A percentile compares a stretch with the other conserved stretches of the same genome.
These are phyloP conservation scores for Trichoderma sp. DNA, from an alignment of 2,329 filamentous ascomycete species.

Conservation along the genomic window DNA sequence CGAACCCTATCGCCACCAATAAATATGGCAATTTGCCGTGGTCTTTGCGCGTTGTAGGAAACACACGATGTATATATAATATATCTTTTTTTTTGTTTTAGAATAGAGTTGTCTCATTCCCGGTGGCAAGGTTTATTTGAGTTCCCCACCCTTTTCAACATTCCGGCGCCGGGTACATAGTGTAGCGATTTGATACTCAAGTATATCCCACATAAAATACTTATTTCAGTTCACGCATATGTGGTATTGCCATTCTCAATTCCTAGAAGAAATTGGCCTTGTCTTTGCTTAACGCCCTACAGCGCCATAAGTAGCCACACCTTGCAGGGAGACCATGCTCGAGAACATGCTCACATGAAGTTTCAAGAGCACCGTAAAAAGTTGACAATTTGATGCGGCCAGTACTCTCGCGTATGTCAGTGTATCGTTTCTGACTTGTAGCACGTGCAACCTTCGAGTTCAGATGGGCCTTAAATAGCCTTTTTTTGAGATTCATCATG, in stretches of 20 bases:
- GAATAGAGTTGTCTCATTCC: neutral
- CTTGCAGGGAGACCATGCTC: neutral
- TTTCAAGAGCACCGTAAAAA: too few species aligned
- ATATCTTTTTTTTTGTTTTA: neutral
- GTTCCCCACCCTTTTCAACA: neutral
- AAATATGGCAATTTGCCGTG: too few species aligned
- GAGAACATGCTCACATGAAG: neutral
- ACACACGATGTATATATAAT: neutral
- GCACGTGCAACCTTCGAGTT: neutral
- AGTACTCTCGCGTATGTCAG: neutral
- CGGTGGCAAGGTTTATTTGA: neutral
- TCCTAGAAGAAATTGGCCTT: neutral
- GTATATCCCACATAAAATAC: neutral
- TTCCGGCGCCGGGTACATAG: neutral
- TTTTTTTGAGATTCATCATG: neutral
- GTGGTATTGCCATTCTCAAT: neutral
- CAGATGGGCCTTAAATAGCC: neutral
- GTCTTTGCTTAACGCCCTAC: neutral
- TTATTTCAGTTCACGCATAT: neutral
- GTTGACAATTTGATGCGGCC: neutral
- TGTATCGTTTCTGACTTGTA: neutral
- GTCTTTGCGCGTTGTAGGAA: neutral
- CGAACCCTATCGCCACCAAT: conserved; percentile 17
- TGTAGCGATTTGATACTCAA: neutral
- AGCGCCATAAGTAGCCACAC: neutral